Base-by-base conservation (phyloP, 2,329 filamentous ascomycete genomes). In the Sarocladium brachiariae region DNA sequence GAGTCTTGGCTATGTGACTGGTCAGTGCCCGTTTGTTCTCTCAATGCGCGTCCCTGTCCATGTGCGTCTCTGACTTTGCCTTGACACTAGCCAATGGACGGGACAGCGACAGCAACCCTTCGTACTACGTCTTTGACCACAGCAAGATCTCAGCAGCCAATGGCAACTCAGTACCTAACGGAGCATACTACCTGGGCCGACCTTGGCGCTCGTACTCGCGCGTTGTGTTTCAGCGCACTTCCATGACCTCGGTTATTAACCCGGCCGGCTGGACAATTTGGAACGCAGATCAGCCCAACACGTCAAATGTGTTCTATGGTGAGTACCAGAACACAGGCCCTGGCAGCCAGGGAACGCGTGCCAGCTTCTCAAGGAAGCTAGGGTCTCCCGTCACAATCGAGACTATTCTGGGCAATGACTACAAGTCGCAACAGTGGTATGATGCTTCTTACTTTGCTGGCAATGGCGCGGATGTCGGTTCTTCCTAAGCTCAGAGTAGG, bases 251-350 rank as follows among this genome's bases (percentile, higher is more conserved):
- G 21, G 77, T 84, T 18, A 73, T 86, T 58, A 83, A 84, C 57
- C 53, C 69, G 2, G 73, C 74, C 0, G 83, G 82, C 0, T 86
- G 83, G 81, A 61, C 57, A 2, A 59, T 68, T 24, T 86, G 82
- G 82, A 72, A 72, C 52, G 65, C 56, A 2, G 68, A 66, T 2
- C 67, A 74, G 38, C 60, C 69, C n/a, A 69, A 72, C 31, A 81
- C 77, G 1, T 69, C 67, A 30, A 65, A 77, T 38, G 75, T 84
- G 1, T 63, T 68, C 23, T 84, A 78, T 54, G 77, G 65, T 9
- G 83, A 86, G 68, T 84, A 76, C 58, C 64, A 57, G 18, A 86
- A 86, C 63, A 72, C 71, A 1, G 83, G 83, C 1, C 60, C 66
- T 27, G 82, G 83, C 2, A 69, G 80, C 2, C 61, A 65, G 23